These are phyloP conservation scores for Paecilomyces fulvus DNA, from an alignment of 2,329 filamentous ascomycete genomes.

Conservation along the genomic window DNA sequence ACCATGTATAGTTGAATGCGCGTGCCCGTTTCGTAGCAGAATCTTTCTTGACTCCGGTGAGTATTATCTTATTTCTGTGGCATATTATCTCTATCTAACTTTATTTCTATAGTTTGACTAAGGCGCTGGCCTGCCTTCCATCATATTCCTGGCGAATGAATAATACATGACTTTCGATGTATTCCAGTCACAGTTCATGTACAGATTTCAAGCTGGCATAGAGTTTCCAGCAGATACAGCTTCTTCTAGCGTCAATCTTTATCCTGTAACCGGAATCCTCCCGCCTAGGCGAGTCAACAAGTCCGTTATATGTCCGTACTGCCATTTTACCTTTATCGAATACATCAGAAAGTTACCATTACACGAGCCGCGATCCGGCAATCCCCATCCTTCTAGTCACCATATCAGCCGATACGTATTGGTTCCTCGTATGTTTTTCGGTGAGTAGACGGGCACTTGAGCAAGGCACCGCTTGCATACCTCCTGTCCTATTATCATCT, in stretches of 20 bases:
- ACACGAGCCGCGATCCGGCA: not conserved
- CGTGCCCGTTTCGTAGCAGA: conserved; percentile 96
- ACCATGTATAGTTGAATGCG: conserved; percentile 67
- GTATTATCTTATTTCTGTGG: conserved; percentile 14
- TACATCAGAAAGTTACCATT: not conserved
- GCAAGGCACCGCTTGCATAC: not conserved
- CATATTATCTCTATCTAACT: conserved; percentile 1
- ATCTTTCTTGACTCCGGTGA: conserved; percentile 90
- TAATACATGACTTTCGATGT: not conserved
- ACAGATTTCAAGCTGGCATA: not conserved
- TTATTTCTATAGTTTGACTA: conserved; percentile 20
- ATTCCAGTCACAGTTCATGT: not conserved
- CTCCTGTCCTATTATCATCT: not conserved
- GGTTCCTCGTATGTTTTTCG: not conserved
- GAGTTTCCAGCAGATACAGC: not conserved
- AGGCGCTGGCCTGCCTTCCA: conserved; percentile 2
- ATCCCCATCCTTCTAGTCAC: not conserved
- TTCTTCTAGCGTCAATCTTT: not conserved
- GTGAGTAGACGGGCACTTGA: not conserved
- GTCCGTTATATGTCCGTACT: not conserved
- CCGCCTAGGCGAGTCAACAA: not conserved
- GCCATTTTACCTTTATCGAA: not conserved
- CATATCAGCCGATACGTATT: not conserved
- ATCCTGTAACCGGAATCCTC: not conserved
- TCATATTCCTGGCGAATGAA: not conserved